These are phyloP conservation scores for Entomophthora muscae DNA, from an alignment of 371 early-diverging fungal species.

Conservation along the genomic window DNA sequence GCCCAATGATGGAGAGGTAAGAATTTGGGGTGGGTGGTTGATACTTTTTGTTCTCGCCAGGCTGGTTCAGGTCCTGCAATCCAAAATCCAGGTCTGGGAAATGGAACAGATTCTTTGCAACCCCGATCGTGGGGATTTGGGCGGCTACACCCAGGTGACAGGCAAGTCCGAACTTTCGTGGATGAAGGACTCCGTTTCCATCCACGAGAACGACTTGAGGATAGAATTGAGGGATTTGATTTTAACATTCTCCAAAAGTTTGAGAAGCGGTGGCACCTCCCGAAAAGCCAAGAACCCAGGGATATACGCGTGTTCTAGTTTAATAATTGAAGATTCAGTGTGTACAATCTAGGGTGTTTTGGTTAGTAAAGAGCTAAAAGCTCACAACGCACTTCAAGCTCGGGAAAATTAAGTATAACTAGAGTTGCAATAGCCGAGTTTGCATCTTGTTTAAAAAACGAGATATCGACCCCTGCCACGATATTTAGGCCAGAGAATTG, in stretches of 20 bases:
- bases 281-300: slow-evolving; percentile 82
- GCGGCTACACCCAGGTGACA: slow-evolving; percentile 65
- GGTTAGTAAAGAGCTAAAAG: slow-evolving; percentile 7
- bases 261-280: slow-evolving; percentile 43
- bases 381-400: slow-evolving; percentile 19
- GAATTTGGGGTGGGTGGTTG: neutral
- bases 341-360: slow-evolving; percentile 33
- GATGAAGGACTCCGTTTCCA: slow-evolving; percentile 81
- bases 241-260: slow-evolving; percentile 30
- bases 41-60: too few species aligned
- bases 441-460: slow-evolving; percentile 40
- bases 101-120: slow-evolving; percentile 72
- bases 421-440: slow-evolving; percentile 58
- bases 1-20: slow-evolving; percentile 13
- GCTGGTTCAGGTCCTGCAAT: neutral
- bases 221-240: slow-evolving; percentile 25
- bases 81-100: neutral
- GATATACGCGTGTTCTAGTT: slow-evolving; percentile 53
- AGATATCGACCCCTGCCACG: slow-evolving; percentile 71
- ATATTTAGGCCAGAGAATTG: slow-evolving; percentile 23
- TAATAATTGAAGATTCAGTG: slow-evolving; percentile 26
- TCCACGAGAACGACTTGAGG: slow-evolving; percentile 73
- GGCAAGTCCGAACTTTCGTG: slow-evolving; percentile 71
- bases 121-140: slow-evolving; percentile 59
- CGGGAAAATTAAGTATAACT: slow-evolving; percentile 42